A percentile compares a stretch with the other conserved stretches of the same genome.
phyloP scores from a whole-genome alignment of 129 eudicot species.

The Cynara cardunculus region DNA sequence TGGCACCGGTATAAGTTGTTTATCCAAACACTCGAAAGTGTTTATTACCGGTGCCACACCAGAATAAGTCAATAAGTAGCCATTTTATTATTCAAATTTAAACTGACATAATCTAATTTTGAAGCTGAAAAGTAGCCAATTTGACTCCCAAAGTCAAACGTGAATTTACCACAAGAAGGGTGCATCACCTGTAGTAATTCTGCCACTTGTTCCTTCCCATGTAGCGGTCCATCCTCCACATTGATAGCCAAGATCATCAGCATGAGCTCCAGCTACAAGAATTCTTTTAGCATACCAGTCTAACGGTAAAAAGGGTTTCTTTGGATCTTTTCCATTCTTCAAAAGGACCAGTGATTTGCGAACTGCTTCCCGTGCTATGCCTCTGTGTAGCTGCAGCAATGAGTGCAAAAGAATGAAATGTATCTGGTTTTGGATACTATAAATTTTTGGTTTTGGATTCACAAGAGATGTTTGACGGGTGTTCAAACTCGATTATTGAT shows the following conservation, averaged over 20 bases:
- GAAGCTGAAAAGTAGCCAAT: background rate
- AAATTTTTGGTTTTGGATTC: too few species aligned
- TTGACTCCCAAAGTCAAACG: background rate
- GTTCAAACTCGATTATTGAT: too few species aligned
- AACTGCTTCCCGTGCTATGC: slow-evolving; percentile 82
- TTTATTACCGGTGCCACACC: too few species aligned
- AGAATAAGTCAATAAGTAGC: too few species aligned
- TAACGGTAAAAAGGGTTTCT: slow-evolving; percentile 26
- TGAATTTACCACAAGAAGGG: background rate
- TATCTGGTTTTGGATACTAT: background rate
- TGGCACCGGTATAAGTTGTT: too few species aligned
- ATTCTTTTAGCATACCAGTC: slow-evolving; percentile 23
- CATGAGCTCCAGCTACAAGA: slow-evolving; percentile 34
- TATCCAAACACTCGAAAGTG: too few species aligned
- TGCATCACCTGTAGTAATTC: slow-evolving; percentile 15
- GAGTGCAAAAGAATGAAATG: background rate
- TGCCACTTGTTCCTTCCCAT: slow-evolving; percentile 31
- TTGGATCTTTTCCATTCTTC: slow-evolving; percentile 32
- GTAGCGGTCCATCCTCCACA: slow-evolving; percentile 41
- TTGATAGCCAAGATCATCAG: slow-evolving; percentile 32
- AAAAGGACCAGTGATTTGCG: slow-evolving; percentile 25
- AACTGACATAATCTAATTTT: background rate
- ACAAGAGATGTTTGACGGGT: too few species aligned
- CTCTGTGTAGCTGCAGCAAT: slow-evolving; percentile 56
- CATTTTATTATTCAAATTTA: background rate